Percentiles rank a stretch among this genome's conserved stretches.
These are phyloP conservation scores for Ceratocystis destructans DNA, from an alignment of 2,329 filamentous ascomycete genomes.

Conservation along the genomic window DNA sequence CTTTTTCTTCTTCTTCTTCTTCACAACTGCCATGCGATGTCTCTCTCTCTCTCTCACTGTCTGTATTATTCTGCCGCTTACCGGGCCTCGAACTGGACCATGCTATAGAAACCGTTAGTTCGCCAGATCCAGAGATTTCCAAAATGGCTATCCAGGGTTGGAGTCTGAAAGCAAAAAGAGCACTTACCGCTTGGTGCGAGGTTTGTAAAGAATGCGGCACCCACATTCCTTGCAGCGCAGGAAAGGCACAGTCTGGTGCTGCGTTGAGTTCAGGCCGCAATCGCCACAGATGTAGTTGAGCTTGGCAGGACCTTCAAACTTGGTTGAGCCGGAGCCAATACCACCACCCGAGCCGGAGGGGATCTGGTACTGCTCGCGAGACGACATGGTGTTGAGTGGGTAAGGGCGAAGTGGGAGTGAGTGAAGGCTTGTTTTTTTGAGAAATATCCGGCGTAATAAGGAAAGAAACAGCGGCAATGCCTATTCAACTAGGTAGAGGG, in stretches of 20 bases:
- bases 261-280: conserved; percentile 36
- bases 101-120: conserved; percentile 39
- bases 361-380: conserved; percentile 66
- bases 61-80: conserved; percentile 28
- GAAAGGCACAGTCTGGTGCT: conserved; percentile 59
- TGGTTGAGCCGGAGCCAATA: conserved; percentile 28
- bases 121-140: too few relatives aligned
- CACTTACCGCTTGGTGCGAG: conserved; percentile 85
- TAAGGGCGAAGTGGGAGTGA: not conserved
- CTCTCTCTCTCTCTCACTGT: not conserved
- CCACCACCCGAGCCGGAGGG: conserved; percentile 39
- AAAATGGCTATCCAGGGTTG: not conserved
- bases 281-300: conserved; percentile 33
- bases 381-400: conserved; percentile 29
- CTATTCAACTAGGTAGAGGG: not conserved
- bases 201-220: conserved; percentile 92
- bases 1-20: not conserved
- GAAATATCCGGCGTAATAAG: too few relatives aligned
- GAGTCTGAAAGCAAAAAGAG: not conserved
- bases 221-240: conserved; percentile 92
- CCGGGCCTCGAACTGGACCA: conserved; percentile 97
- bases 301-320: conserved; percentile 31
- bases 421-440: not conserved
- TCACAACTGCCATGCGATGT: not conserved
- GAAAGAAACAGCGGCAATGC: too few relatives aligned